Conservation (phyloP, 495 filamentous ascomycete genomes). For the Umbilicaria muhlenbergii region DNA sequence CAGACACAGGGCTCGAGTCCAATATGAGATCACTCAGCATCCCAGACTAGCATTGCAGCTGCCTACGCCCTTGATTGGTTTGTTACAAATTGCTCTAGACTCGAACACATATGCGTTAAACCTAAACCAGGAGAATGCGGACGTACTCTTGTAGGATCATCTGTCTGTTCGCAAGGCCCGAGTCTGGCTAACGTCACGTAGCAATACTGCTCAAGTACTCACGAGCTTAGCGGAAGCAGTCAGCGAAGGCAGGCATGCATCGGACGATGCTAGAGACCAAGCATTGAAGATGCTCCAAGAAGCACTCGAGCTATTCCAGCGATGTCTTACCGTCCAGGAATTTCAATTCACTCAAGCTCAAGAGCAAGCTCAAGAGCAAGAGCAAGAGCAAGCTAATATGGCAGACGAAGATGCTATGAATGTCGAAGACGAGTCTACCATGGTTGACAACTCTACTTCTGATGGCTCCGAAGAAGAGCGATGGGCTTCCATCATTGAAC, state of each 20-base stretch:
- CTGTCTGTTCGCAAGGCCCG: not conserved
- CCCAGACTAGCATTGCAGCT: conserved; percentile 38
- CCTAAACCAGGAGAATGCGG: conserved; percentile 44
- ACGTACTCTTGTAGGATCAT: conserved; percentile 38
- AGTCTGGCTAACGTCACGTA: conserved; percentile 1
- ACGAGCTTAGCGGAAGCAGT: conserved; percentile 46
- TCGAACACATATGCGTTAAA: conserved; percentile 43
- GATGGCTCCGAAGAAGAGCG: conserved; percentile 31
- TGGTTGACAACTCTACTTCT: conserved; percentile 1
- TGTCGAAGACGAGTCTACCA: conserved; percentile 6
- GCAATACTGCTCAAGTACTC: conserved; percentile 52
- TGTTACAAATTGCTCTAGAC: conserved; percentile 39
- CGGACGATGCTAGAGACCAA: conserved; percentile 24
- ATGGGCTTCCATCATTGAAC: conserved; percentile 46
- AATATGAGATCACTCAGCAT: conserved; percentile 50
- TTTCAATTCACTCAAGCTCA: conserved; percentile 36
- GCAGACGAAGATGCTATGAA: conserved; percentile 6
- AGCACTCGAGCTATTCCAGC: conserved; percentile 44
- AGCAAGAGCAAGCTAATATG: conserved; percentile 25
- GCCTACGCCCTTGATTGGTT: conserved; percentile 29
- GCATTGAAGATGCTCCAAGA: conserved; percentile 39
- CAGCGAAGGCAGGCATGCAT: conserved; percentile 27
- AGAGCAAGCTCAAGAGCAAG: conserved; percentile 30
- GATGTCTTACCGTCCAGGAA: conserved; percentile 44
- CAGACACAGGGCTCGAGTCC: conserved; percentile 36